A percentile compares a stretch with the other conserved stretches of the same genome.
Conservation (phyloP, 2,329 filamentous ascomycete genomes). For the Sporothrix brunneoviolacea region DNA sequence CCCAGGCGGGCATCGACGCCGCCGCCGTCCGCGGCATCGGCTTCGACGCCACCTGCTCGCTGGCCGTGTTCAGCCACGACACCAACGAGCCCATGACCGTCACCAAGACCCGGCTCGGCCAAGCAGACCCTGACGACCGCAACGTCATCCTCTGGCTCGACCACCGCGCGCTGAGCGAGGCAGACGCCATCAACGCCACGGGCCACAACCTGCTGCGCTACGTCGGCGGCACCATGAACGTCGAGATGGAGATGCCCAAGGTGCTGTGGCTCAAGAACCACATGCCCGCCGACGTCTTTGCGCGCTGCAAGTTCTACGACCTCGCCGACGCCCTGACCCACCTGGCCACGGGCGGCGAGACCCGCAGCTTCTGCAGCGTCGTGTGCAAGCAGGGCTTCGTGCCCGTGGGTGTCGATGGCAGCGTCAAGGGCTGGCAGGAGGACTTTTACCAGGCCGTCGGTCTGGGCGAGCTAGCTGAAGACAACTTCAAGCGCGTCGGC, state of each 20-base stretch:
- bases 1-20: constrained; percentile 72
- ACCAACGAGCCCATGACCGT: constrained; percentile 89
- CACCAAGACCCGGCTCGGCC: constrained; percentile 70
- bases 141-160: constrained; percentile 98
- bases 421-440: constrained; percentile 96
- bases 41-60: constrained; percentile 97
- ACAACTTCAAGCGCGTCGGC: constrained; percentile 88
- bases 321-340: constrained; percentile 89
- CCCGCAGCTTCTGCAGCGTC: constrained; percentile 87
- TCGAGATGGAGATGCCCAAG: constrained; percentile 99
- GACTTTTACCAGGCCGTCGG: constrained; percentile 87
- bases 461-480: constrained; percentile 72
- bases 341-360: constrained; percentile 86
- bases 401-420: constrained; percentile 93
- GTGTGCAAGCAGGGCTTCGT: constrained; percentile 98
- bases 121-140: constrained; percentile 69
- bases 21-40: constrained; percentile 79
- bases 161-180: constrained; percentile 85
- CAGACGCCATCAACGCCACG: constrained; percentile 86
- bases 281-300: constrained; percentile 88
- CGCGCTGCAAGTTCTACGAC: constrained; percentile 95
- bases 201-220: constrained; percentile 90
- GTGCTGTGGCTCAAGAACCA: constrained; percentile 97
- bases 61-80: constrained; percentile 82
- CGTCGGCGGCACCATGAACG: constrained; percentile 96